Evolutionary conservation across 2,329 filamentous ascomycete genomes (phyloP).

Genomic region (Ophiosphaerella korrae): DNA sequence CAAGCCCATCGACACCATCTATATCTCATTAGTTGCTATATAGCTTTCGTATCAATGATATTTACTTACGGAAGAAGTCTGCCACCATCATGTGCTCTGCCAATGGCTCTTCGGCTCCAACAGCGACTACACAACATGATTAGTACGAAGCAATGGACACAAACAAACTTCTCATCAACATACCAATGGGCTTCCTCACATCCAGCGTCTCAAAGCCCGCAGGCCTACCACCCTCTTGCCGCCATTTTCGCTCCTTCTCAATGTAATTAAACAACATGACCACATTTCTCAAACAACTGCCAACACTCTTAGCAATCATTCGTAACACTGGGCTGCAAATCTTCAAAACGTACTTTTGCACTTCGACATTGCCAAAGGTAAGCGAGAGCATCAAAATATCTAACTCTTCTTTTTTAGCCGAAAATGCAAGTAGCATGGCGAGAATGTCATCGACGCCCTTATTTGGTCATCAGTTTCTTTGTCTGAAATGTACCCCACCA

Average conservation of each 20-base stretch:
- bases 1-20: conserved; percentile 57
- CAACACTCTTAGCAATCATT: neutral
- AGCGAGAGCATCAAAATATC: conserved; percentile 85
- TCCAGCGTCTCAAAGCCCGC: conserved; percentile 76
- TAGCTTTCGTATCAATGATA: neutral
- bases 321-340: neutral
- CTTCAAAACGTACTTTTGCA: conserved; percentile 67
- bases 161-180: neutral
- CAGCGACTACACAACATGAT: conserved; percentile 61
- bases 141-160: neutral
- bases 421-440: conserved; percentile 84
- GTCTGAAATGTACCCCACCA: conserved; percentile 12
- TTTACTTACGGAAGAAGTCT: conserved; percentile 76
- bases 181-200: conserved; percentile 71
- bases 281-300: conserved; percentile 82
- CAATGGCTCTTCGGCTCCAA: conserved; percentile 84
- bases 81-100: conserved; percentile 76
- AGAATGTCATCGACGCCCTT: conserved; percentile 87
- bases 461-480: neutral
- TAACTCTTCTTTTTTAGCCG: conserved; percentile 79
- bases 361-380: conserved; percentile 91
- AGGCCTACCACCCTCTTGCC: conserved; percentile 68
- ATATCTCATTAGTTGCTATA: conserved; percentile 7
- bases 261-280: conserved; percentile 91
- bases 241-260: conserved; percentile 86